Evolutionary conservation across 768 basidiomycete genomes (phyloP), one percentile per base, ranked within the genome.

Genomic region (Galerina sulciceps): DNA sequence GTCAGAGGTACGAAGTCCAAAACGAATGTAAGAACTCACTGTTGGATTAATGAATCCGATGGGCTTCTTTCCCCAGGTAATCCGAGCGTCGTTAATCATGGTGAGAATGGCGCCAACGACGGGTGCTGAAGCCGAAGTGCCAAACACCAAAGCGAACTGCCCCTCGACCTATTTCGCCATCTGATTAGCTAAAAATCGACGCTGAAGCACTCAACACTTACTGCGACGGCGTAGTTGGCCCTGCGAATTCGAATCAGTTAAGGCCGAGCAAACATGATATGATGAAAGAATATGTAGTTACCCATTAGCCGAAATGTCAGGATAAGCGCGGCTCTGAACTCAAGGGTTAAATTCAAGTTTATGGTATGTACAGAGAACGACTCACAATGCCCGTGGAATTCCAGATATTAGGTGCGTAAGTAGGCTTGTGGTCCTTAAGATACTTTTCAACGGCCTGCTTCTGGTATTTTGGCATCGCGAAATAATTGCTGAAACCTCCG

Each of bases 71-170:
- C 74, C 72, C 0, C 10, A 0, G 3, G 70, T 66, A 36, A 85
- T 66, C 4, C 84, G 80, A 0, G 79, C 80, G 58, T 85, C 84
- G 59, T 85, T 85, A 38, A 85, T 65, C 73, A 84, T 71, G 5
- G 84, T 70, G 42, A 85, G 67, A 31, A 85, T 78, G 0, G 80
- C 67, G 6, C 76, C 83, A 11, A 84, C 69, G 10, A 82, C 81
- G 1, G 84, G 83, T 0, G 80, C 6, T 1, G 81, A 61, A 0
- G 83, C 81, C 2, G 81, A 83, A 1, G 83, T 85, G 10, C 84
- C 84, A 52, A 75, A 81, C 4, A 77, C 75, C 10, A 73, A 69
- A 8, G 61, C 54, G 58, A 82, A 80, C 58, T 63, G 13, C 6
- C 76, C 76, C 15, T 76, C 67, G 10, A 76, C 61, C 79, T 80